Percentiles rank a stretch among this genome's conserved stretches.
Evolutionary conservation across 2,329 filamentous ascomycete species (phyloP).

Genomic region (Bipolaris victoriae): DNA sequence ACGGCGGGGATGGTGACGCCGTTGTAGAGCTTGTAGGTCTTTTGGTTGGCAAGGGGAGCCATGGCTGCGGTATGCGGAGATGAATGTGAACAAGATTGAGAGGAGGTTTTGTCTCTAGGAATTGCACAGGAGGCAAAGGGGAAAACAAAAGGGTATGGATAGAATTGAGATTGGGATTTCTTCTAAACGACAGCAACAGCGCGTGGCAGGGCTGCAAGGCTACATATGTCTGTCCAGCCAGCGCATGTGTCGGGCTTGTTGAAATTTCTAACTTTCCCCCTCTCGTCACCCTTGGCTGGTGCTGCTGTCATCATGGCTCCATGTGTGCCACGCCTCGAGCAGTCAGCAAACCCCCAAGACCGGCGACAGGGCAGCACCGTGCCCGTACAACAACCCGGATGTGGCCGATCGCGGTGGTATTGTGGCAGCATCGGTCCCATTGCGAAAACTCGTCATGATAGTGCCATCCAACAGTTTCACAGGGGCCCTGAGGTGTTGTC

Average conservation of each 20-base stretch:
- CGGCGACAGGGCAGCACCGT: conserved; percentile 9
- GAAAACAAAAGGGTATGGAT: not conserved
- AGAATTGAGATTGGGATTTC: not conserved
- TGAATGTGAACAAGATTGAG: not conserved
- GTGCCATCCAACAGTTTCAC: conserved; percentile 44
- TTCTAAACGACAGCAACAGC: conserved; percentile 1
- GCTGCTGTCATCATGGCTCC: conserved; percentile 23
- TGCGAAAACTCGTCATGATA: conserved; percentile 27
- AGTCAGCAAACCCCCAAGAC: not conserved
- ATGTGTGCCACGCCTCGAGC: not conserved
- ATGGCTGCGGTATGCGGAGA: conserved; percentile 26
- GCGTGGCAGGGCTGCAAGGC: conserved; percentile 5
- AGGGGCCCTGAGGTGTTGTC: conserved; percentile 16
- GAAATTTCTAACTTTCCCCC: conserved; percentile 6
- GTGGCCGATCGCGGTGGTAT: conserved; percentile 25
- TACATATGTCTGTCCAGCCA: conserved; percentile 15
- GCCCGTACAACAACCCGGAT: conserved; percentile 18
- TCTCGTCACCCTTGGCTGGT: not conserved
- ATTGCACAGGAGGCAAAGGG: not conserved
- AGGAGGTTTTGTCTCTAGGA: not conserved
- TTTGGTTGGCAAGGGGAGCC: conserved; percentile 41
- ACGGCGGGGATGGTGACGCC: conserved; percentile 70
- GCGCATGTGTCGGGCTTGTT: conserved; percentile 2
- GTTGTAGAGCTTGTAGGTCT: conserved; percentile 61
- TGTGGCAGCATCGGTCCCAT: conserved; percentile 25